Percentiles rank a stretch among this genome's conserved stretches.
Conservation (phyloP, 805 yeast genomes). For the Teunomyces atbi region DNA sequence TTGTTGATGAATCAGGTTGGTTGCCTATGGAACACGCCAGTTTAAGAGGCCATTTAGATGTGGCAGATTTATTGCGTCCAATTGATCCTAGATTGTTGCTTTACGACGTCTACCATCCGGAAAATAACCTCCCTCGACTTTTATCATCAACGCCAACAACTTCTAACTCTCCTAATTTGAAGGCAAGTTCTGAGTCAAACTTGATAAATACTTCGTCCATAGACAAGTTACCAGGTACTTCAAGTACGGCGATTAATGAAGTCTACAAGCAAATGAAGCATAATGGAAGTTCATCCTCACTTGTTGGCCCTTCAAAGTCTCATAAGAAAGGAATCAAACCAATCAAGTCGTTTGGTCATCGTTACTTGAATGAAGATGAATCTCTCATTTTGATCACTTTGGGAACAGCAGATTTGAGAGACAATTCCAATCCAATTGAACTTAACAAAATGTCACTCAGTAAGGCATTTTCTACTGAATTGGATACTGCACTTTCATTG, state of each 20-base stretch:
- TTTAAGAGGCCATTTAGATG: constrained; percentile 76
- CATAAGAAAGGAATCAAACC: constrained; percentile 39
- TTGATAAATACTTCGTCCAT: constrained; percentile 28
- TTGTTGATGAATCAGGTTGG: constrained; percentile 88
- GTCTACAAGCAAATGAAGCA: constrained; percentile 40
- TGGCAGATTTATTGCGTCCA: constrained; percentile 63
- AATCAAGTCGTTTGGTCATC: constrained; percentile 83
- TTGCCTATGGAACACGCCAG: constrained; percentile 97
- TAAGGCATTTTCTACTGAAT: constrained; percentile 73
- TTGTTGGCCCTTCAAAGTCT: constrained; percentile 16
- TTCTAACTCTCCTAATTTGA: constrained; percentile 1
- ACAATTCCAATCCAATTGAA: constrained; percentile 55
- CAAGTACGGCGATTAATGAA: constrained; percentile 30
- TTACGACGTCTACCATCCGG: constrained; percentile 37
- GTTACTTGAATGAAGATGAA: constrained; percentile 61
- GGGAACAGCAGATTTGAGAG: constrained; percentile 81
- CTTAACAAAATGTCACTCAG: constrained; percentile 74
- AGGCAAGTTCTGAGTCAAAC: not conserved
- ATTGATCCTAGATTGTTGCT: constrained; percentile 30
- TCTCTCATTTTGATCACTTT: constrained; percentile 75
- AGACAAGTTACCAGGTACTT: constrained; percentile 36
- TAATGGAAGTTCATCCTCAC: constrained; percentile 19
- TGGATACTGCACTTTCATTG: constrained; percentile 84
- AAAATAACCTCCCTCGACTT: constrained; percentile 28
- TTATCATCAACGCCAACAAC: constrained; percentile 8